Base-by-base conservation (phyloP, 805 yeast species). In the Nematodospora valgi region DNA sequence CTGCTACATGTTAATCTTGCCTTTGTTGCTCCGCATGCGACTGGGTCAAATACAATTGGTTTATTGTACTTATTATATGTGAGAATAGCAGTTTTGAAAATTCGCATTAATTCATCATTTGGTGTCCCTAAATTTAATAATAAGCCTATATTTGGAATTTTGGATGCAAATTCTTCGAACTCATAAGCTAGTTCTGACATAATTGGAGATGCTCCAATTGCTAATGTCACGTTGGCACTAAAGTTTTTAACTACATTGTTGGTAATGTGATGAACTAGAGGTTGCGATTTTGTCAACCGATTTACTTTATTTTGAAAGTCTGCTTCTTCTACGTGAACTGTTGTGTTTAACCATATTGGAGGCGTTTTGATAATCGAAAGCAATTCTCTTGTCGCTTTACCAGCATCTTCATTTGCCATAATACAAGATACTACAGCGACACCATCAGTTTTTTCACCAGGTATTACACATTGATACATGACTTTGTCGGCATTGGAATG, bases 401-500 rank as follows among this genome's bases (percentile, higher is more conserved):
- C 72, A 0, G 91, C 80, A 41, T 74, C 71, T 7, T 47, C 40
- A 1, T 70, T 62, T 2, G 86, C 86, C 81, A 87, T 83, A 9
- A 86, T 80, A 45, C 86, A 82, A 6, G 96, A 85, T 2, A 89
- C 97, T 10, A 88, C 80, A 2, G 96, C 93, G 10, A 85, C 77
- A n/a, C 97, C 97, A 51, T 85, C 85, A 6, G 84, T 54, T 0
- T 64, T 52, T 34, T 57, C 59, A 5, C 72, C 78, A 3, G 71
- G 67, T 5, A 68, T 39, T 2, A 67, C 53, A 15, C 76, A 64
- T 27, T 76, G 73, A 35, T 65, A 71, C 34, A 82, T 47, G 2
- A 82, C 84, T 19, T 76, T 64, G 6, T 73, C 69, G 3, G 78
- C 74, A 50, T 86, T 87, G 6, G 64, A 48, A 6, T 75, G 74